These are phyloP conservation scores for Epichloe coenophiala DNA, from an alignment of 2,329 filamentous ascomycete genomes.

Conservation along the genomic window DNA sequence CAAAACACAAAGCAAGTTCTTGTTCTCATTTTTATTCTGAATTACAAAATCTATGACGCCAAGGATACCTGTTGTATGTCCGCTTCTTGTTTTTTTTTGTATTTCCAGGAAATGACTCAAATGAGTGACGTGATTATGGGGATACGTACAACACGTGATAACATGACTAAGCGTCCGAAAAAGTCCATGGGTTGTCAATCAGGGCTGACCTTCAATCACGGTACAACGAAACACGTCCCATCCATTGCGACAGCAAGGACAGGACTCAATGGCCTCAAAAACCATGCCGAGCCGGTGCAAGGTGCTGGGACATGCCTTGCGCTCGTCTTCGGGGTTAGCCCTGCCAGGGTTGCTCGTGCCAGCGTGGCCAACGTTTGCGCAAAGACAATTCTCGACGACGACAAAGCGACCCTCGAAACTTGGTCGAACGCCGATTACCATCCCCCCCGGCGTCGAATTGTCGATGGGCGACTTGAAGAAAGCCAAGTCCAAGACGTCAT, in stretches of 20 bases:
- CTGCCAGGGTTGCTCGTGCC: constrained; percentile 63
- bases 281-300: constrained; percentile 49
- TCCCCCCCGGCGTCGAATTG: constrained; percentile 82
- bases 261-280: constrained; percentile 35
- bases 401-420: constrained; percentile 62
- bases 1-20: not conserved
- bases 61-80: not conserved
- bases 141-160: constrained; percentile 2
- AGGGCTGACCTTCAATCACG: not conserved
- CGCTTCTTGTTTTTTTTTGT: not conserved
- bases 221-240: not conserved
- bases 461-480: constrained; percentile 48
- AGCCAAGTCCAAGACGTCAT: constrained; percentile 42
- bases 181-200: not conserved
- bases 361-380: constrained; percentile 40
- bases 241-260: constrained; percentile 4
- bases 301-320: constrained; percentile 43
- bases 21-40: not conserved
- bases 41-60: not conserved
- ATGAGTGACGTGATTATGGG: not conserved
- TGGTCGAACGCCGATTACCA: constrained; percentile 63
- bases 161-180: constrained; percentile 10
- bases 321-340: constrained; percentile 33
- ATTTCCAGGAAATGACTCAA: no score
- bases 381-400: constrained; percentile 56